phyloP scores from a whole-genome alignment of 495 filamentous ascomycete genomes.

The Hamigera avellanea region DNA sequence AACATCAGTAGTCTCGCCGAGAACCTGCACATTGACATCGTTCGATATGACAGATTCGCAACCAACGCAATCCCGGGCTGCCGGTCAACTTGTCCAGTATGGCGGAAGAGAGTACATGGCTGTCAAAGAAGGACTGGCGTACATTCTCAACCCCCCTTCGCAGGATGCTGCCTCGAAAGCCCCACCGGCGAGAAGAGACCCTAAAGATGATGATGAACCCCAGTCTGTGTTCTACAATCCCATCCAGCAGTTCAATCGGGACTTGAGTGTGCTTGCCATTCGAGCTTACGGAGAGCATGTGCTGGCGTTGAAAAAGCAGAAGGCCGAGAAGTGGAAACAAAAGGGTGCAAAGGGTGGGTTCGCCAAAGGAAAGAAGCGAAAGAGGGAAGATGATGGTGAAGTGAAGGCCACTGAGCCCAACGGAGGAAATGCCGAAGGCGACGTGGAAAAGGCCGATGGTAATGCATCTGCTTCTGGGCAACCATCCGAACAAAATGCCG shows the following conservation, averaged over 20 bases:
- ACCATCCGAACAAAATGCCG: slow-evolving; percentile 4
- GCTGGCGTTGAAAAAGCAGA: slow-evolving; percentile 28
- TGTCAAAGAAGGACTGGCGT: slow-evolving; percentile 56
- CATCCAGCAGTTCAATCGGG: slow-evolving; percentile 96
- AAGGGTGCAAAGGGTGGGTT: slow-evolving; percentile 27
- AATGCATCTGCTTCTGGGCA: neutral
- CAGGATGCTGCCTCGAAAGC: slow-evolving; percentile 35
- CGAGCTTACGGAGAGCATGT: slow-evolving; percentile 67
- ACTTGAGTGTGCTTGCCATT: slow-evolving; percentile 85
- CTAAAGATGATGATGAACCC: slow-evolving; percentile 36
- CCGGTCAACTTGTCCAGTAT: slow-evolving; percentile 17
- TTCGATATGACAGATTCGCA: neutral
- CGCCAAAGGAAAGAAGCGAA: slow-evolving; percentile 37
- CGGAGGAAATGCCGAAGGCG: slow-evolving; percentile 1
- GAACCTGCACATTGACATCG: neutral
- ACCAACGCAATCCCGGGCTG: neutral
- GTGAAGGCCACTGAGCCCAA: slow-evolving; percentile 7
- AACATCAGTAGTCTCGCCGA: neutral
- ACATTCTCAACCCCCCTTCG: slow-evolving; percentile 47
- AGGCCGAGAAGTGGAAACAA: slow-evolving; percentile 26
- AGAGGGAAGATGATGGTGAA: slow-evolving; percentile 20
- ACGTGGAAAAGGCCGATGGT: slow-evolving; percentile 1
- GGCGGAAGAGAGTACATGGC: slow-evolving; percentile 46
- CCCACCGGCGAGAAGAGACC: slow-evolving; percentile 18
- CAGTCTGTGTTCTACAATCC: slow-evolving; percentile 97